These are phyloP conservation scores for Xenosphaeropsis pyriputrescens DNA, from an alignment of 2,329 filamentous ascomycete species.

Conservation along the genomic window DNA sequence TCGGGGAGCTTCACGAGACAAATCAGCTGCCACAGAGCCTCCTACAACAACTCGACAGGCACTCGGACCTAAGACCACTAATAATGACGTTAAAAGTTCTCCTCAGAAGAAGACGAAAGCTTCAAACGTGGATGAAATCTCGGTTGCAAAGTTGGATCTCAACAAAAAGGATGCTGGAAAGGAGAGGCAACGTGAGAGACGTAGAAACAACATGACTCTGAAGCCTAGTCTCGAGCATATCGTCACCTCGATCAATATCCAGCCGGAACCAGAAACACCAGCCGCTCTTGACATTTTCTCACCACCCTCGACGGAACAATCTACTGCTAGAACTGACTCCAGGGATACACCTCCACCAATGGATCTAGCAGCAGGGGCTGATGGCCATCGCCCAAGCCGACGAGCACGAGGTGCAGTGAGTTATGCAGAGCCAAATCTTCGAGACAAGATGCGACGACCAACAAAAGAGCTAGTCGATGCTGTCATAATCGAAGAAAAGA, in stretches of 20 bases:
- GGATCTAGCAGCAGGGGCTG: conserved; percentile 37
- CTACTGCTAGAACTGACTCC: conserved; percentile 13
- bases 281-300: conserved; percentile 26
- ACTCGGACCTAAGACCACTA: conserved; percentile 37
- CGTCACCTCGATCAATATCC: conserved; percentile 16
- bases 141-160: conserved; percentile 23
- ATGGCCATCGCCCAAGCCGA: conserved; percentile 49
- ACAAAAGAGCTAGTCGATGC: conserved; percentile 65
- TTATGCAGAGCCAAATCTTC: conserved; percentile 70
- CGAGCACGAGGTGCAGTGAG: conserved; percentile 55
- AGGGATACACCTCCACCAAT: conserved; percentile 44
- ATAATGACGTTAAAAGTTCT: conserved; percentile 38
- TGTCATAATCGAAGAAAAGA: conserved; percentile 47
- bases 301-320: conserved; percentile 32
- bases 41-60: conserved; percentile 11
- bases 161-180: conserved; percentile 8
- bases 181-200: conserved; percentile 7
- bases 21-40: conserved; percentile 3
- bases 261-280: conserved; percentile 18
- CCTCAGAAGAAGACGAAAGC: conserved; percentile 34
- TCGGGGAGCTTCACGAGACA: conserved; percentile 11
- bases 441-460: conserved; percentile 72
- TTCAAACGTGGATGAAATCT: conserved; percentile 20
- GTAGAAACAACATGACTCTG: conserved; percentile 5
- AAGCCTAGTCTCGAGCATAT: conserved; percentile 4